phyloP scores from a whole-genome alignment of 257 asterid genomes.

The Solanum rostratum region DNA sequence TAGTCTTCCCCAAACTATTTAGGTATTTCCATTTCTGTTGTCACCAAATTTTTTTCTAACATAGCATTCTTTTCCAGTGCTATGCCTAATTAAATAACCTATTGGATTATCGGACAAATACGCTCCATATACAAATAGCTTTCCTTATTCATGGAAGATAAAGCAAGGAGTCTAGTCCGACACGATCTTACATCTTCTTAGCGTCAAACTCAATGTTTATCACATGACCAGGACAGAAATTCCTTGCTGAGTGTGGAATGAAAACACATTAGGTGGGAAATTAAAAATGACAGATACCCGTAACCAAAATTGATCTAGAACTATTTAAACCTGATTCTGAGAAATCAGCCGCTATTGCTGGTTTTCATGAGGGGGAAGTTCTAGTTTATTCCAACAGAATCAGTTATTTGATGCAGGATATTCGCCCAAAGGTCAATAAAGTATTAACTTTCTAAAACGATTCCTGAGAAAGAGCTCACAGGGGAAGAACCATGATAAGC shows the following conservation, averaged over 20 bases:
- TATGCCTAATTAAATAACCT: background rate
- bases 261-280: background rate
- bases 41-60: background rate
- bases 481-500: too few species aligned
- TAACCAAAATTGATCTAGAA: background rate
- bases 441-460: slow-evolving; percentile 3
- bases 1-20: background rate
- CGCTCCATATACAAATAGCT: background rate
- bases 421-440: slow-evolving; percentile 37
- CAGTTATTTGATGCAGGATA: slow-evolving; percentile 49
- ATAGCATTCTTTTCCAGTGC: background rate
- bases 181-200: background rate
- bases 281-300: background rate
- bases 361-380: background rate
- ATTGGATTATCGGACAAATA: background rate
- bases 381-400: background rate
- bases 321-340: background rate
- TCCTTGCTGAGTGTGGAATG: background rate
- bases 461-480: background rate
- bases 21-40: background rate
- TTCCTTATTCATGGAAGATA: background rate
- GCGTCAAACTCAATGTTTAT: background rate
- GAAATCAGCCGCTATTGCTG: background rate
- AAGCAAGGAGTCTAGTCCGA: background rate
- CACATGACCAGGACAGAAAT: background rate